Base-by-base conservation (phyloP, 441 rosid species). In the Mallotus japonicus region DNA sequence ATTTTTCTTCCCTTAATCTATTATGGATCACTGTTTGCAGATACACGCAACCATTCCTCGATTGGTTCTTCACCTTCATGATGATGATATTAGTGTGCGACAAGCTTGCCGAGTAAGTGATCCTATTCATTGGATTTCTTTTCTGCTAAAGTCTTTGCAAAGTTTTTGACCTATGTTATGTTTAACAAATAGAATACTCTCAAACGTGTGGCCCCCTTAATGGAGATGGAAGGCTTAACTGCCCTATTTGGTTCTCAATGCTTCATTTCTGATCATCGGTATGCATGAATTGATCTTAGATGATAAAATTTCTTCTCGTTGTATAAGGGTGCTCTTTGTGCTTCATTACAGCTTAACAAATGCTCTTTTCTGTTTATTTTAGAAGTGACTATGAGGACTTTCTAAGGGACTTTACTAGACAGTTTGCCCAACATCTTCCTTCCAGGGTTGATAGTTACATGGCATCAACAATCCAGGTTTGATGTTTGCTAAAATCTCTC, bases 391-490 rank as follows among this genome's bases (percentile, higher is more conserved):
- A 93, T 70, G 94, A 90, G 83, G 85, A 80, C 87, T 90, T 93
- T 59, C 82, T 95, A 60, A 87, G 99, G 80, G 97, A 93, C 75
- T 82, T 95, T 69, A 75, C 98, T 37, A 84, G 82, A 83, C 92
- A 84, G 67, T 78, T 91, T 55, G 75, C 82, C 61, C 96, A 83
- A 46, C 87, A 87, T 72, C 82, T 88, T 76, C 82, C 89, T 7
- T 84, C 93, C 73, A 87, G 98, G 78, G 86, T 91, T 50, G 92
- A 85, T 77, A 83, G 87, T 64, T 95, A 85, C 82, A 78, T 92
- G 92, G 95, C 89, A 65, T 88, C 98, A 73, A 83, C 87, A 76
- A 80, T 95, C 77, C 99, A 92, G 99, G 99, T 95, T 83, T 60
- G 57, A 73, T 28, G 70, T 69, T 76, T 74, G 20, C 75, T 49